These are phyloP conservation scores for Akanthomyces muscarius DNA, from an alignment of 2,329 filamentous ascomycete genomes.

Conservation along the genomic window DNA sequence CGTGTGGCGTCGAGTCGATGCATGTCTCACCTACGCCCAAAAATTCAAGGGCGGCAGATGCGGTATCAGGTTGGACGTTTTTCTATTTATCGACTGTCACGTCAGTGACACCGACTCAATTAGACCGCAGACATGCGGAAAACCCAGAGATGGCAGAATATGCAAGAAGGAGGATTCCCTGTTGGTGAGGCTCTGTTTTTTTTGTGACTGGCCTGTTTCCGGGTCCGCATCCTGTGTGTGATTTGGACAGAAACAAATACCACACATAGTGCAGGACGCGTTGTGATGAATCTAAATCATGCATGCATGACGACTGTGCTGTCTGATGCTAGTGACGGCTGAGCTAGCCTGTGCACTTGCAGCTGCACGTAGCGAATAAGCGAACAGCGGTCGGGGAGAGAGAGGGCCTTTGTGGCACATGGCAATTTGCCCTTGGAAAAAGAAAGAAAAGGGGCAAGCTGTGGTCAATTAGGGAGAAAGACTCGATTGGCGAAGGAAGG, in stretches of 20 bases:
- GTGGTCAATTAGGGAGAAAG: background rate
- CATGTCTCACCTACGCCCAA: conserved; percentile 6
- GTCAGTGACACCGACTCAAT: background rate
- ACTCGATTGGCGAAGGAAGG: background rate
- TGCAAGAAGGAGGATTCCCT: background rate
- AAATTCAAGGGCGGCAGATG: background rate
- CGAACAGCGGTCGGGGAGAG: background rate
- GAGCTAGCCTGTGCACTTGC: conserved; percentile 8
- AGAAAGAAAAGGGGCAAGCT: background rate
- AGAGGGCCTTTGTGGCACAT: background rate
- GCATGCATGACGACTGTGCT: background rate
- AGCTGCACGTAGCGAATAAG: background rate
- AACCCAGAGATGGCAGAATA: too few species aligned
- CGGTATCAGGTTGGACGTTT: background rate
- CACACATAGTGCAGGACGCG: background rate
- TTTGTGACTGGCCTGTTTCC: background rate
- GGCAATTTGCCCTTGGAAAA: background rate
- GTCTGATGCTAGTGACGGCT: too few species aligned
- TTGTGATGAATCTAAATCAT: background rate
- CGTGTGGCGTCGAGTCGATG: conserved; percentile 10
- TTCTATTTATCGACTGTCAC: background rate
- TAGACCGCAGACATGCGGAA: background rate
- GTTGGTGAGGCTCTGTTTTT: background rate
- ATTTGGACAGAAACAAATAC: background rate
- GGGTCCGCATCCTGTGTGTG: background rate